A percentile compares a stretch with the other conserved stretches of the same genome.
phyloP scores from a whole-genome alignment of 2,329 filamentous ascomycete genomes.

The Cordyceps farinosa region DNA sequence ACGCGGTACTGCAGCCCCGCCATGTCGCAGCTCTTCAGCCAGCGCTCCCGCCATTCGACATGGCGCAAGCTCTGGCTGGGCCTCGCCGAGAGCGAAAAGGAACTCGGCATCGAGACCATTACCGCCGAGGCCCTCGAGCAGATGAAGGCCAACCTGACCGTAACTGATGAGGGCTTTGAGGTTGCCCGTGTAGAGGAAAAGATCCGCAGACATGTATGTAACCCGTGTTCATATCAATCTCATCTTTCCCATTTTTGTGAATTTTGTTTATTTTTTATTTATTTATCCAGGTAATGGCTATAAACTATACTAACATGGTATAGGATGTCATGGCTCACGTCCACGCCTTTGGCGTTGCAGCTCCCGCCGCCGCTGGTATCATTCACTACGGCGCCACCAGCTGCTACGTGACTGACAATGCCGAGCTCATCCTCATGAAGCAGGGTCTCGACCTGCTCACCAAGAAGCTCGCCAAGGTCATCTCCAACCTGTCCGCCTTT shows the following conservation, averaged over 20 bases:
- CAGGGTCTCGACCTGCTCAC: slow-evolving; percentile 72
- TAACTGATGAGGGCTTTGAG: slow-evolving; percentile 76
- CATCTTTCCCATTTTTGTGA: no score
- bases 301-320: slow-evolving; percentile 14
- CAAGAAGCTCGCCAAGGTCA: slow-evolving; percentile 60
- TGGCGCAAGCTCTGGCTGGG: slow-evolving; percentile 85
- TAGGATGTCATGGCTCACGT: slow-evolving; percentile 64
- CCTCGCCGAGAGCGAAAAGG: slow-evolving; percentile 77
- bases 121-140: slow-evolving; percentile 70
- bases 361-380: slow-evolving; percentile 74
- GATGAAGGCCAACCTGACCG: slow-evolving; percentile 69
- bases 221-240: no score
- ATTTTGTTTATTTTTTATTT: no score
- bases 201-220: slow-evolving; percentile 51
- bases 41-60: slow-evolving; percentile 68
- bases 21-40: slow-evolving; percentile 78
- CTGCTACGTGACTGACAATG: slow-evolving; percentile 68
- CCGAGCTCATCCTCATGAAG: slow-evolving; percentile 67
- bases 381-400: slow-evolving; percentile 63
- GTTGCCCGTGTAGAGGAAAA: slow-evolving; percentile 75
- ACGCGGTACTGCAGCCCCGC: slow-evolving; percentile 69
- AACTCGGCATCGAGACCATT: slow-evolving; percentile 71
- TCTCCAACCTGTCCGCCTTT: slow-evolving; percentile 43
- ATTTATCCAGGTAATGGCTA: neutral
- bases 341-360: slow-evolving; percentile 68